Evolutionary conservation across 768 basidiomycete genomes (phyloP).

Genomic region (Trametes cinnabarina): DNA sequence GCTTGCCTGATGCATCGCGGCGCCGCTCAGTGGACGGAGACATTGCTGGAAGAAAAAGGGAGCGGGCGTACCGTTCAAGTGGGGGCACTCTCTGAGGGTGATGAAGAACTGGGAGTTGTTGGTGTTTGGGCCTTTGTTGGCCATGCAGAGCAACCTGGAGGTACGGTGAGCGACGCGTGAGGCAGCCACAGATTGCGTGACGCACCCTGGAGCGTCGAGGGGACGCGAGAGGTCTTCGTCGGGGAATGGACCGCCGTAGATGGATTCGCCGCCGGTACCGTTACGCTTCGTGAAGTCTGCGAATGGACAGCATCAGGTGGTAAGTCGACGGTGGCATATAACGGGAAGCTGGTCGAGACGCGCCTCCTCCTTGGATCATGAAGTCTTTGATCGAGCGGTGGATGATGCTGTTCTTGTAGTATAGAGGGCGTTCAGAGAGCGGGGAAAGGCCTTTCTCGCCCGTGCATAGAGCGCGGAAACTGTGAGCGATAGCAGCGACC

Average conservation of each 20-base stretch:
- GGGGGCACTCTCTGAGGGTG: constrained; percentile 71
- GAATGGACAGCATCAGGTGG: not conserved
- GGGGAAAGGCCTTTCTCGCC: constrained; percentile 78
- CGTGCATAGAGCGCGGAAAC: constrained; percentile 84
- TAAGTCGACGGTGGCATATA: no score
- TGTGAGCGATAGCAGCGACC: constrained; percentile 30
- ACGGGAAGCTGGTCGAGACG: constrained; percentile 14
- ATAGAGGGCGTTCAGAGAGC: constrained; percentile 62
- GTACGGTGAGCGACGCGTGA: not conserved
- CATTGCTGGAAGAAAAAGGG: not conserved
- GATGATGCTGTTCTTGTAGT: constrained; percentile 77
- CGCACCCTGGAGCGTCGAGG: constrained; percentile 63
- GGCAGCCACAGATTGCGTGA: not conserved
- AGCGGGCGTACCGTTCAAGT: constrained; percentile 58
- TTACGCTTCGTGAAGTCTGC: constrained; percentile 77
- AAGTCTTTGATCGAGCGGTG: constrained; percentile 79
- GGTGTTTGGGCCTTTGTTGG: constrained; percentile 80
- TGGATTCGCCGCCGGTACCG: constrained; percentile 79
- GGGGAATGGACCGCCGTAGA: constrained; percentile 70
- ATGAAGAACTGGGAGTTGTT: constrained; percentile 89
- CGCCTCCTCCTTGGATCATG: constrained; percentile 82
- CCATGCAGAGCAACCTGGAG: constrained; percentile 78
- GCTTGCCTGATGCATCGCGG: constrained; percentile 57
- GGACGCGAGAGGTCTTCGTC: constrained; percentile 73
- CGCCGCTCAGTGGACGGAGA: no score